Percentiles rank a stretch among this genome's conserved stretches.
These are phyloP conservation scores for Letharia columbiana DNA, from an alignment of 495 filamentous ascomycete genomes.

Conservation along the genomic window DNA sequence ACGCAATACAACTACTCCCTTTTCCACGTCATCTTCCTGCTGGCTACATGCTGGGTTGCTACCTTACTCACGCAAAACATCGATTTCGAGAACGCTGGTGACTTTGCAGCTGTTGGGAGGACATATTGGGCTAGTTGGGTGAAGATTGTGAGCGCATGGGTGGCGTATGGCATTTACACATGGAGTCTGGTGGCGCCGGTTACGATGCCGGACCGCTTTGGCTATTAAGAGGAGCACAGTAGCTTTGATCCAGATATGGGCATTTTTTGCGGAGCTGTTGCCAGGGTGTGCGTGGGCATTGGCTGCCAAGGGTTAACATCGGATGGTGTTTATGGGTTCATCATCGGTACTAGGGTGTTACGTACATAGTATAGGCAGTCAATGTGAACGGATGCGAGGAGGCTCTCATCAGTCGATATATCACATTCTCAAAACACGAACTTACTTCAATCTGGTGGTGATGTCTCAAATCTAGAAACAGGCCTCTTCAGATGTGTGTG, in stretches of 20 bases:
- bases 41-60: conserved; percentile 91
- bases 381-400: not conserved
- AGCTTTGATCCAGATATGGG: not conserved
- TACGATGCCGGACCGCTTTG: conserved; percentile 79
- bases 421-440: not conserved
- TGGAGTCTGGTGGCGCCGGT: conserved; percentile 90
- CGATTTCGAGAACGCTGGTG: conserved; percentile 51
- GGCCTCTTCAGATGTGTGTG: not conserved
- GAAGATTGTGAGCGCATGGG: conserved; percentile 96
- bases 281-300: not conserved
- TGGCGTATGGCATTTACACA: conserved; percentile 87
- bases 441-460: not conserved
- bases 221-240: conserved; percentile 32
- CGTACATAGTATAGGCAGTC: not conserved
- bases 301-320: not conserved
- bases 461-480: not conserved
- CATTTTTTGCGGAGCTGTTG: not conserved
- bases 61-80: conserved; percentile 83
- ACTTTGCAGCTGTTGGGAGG: conserved; percentile 85
- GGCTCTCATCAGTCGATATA: not conserved
- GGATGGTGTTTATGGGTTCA: not conserved
- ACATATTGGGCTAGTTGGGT: conserved; percentile 99
- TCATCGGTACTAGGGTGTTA: not conserved
- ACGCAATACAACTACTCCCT: conserved; percentile 95
- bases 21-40: conserved; percentile 97